Base-by-base conservation (phyloP, 2,329 filamentous ascomycete genomes). In the Cordyceps cateniannulata region DNA sequence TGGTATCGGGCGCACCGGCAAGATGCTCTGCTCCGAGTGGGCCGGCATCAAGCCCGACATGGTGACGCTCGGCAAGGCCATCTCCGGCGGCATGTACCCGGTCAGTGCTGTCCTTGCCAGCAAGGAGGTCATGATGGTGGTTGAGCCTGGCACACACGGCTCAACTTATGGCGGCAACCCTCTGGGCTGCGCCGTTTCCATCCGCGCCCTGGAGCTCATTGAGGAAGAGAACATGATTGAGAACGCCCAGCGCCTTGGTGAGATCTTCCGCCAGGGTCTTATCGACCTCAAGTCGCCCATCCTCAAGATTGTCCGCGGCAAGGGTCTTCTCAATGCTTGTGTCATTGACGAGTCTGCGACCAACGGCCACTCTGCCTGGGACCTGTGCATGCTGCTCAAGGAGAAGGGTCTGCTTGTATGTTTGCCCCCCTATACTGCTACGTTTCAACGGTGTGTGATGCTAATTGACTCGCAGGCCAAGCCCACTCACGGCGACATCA, bases 81-180 rank as follows among this genome's bases (percentile, higher is more conserved):
- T 99, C 73, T 96, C 92, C 38, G 95, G 95, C 65, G 95, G 95
- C 75, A 95, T 98, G 89, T 99, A 99, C 77, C 95, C 95, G n/a
- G 95, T 99, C 62, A 96, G 92, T 63, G 92, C 88, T 69, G 93
- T 99, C 53, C 82, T 99, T 57, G 88, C 89, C 64, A 87, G 87
- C 69, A 92, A 89, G 77, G 93, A 97, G 61, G 82, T 98, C 65
- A 97, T 99, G 93, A 84, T 97, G 66, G 95, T 93, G 10, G 82
- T 99, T 65, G 95, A 99, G 81, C 91, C 95, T 27, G 95, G 95
- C 63, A 98, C 95, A 27, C 95, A 99, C 76, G 95, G 95, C 53
- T 96, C 91, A 47, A 99, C 95, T n/a, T 99, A 98, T 71, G 95
- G 95, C 63, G 95, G 95, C 55, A 99, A 99, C 77, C 95, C 95